Conservation (phyloP, 305 asterid species). For the Fraxinus xanthoxyloides region DNA sequence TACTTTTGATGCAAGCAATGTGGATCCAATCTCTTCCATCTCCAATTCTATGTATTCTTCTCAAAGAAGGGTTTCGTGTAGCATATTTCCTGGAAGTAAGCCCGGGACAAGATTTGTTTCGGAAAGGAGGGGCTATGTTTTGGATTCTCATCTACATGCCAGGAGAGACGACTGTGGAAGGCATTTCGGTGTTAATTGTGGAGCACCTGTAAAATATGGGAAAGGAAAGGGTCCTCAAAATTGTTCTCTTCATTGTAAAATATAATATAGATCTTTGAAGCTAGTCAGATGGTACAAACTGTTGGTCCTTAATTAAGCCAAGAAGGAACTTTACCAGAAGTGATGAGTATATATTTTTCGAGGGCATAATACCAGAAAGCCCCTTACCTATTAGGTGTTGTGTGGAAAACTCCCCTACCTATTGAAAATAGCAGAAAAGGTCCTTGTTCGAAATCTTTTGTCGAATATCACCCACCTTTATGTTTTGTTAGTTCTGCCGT, state of each 20-base stretch:
- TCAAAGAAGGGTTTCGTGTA: constrained; percentile 44
- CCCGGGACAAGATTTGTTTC: constrained; percentile 47
- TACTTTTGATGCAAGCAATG: constrained; percentile 33
- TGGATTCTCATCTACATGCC: constrained; percentile 21
- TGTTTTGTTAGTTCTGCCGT: too few relatives aligned
- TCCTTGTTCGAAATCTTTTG: too few relatives aligned
- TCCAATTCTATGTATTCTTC: constrained; percentile 43
- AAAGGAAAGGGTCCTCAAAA: constrained; percentile 28
- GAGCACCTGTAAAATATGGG: constrained; percentile 32
- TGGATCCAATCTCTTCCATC: constrained; percentile 52
- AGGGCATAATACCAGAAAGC: neutral
- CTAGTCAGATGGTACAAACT: neutral
- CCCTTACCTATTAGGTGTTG: neutral
- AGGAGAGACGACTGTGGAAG: constrained; percentile 4
- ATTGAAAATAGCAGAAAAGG: too few relatives aligned
- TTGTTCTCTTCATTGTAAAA: neutral
- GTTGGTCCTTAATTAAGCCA: neutral
- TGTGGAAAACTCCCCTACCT: neutral
- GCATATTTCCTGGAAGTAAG: constrained; percentile 41
- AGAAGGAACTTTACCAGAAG: neutral
- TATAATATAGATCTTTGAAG: neutral
- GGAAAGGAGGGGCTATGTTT: constrained; percentile 41
- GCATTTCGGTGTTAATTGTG: neutral
- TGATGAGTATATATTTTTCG: neutral
- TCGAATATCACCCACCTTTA: too few relatives aligned